These are phyloP conservation scores for Trichoderma orchidacearum DNA, from an alignment of 495 filamentous ascomycete species.

Conservation along the genomic window DNA sequence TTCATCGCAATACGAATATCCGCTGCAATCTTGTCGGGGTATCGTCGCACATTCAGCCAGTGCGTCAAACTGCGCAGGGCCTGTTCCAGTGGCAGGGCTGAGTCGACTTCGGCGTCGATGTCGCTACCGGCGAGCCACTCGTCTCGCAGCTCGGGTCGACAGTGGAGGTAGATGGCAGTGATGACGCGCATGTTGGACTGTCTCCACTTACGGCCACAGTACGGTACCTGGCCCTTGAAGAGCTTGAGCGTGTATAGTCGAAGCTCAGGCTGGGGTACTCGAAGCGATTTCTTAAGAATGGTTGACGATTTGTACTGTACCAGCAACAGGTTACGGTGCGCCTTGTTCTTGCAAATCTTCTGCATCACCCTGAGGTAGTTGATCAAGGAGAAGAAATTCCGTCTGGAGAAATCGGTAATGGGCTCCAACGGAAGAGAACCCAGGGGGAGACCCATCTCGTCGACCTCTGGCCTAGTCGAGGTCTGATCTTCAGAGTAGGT, in stretches of 20 bases:
- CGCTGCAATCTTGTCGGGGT: slow-evolving; percentile 67
- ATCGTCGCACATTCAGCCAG: slow-evolving; percentile 79
- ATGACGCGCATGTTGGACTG: slow-evolving; percentile 98
- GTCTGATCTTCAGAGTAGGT: slow-evolving; percentile 10
- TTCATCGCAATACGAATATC: slow-evolving; percentile 47
- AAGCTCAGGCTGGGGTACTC: slow-evolving; percentile 75
- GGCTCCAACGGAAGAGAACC: slow-evolving; percentile 53
- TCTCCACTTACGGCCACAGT: slow-evolving; percentile 95
- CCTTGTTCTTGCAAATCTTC: slow-evolving; percentile 89
- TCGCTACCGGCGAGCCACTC: slow-evolving; percentile 90
- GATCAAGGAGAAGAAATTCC: slow-evolving; percentile 87
- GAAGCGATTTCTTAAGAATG: slow-evolving; percentile 71
- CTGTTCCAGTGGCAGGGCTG: slow-evolving; percentile 81
- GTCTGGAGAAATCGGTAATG: slow-evolving; percentile 80
- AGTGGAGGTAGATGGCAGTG: slow-evolving; percentile 89
- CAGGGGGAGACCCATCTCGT: slow-evolving; percentile 72
- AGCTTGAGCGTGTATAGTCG: slow-evolving; percentile 92
- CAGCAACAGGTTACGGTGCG: slow-evolving; percentile 82
- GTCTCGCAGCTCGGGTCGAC: slow-evolving; percentile 80
- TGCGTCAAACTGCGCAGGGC: slow-evolving; percentile 74
- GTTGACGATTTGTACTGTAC: slow-evolving; percentile 88
- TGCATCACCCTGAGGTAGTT: slow-evolving; percentile 92
- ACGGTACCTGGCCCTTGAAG: slow-evolving; percentile 96
- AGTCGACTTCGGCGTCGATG: slow-evolving; percentile 84
- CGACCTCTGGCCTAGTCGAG: slow-evolving; percentile 58